Evolutionary conservation across 805 yeast genomes (phyloP).

Genomic region (Lachancea nothofagi): DNA sequence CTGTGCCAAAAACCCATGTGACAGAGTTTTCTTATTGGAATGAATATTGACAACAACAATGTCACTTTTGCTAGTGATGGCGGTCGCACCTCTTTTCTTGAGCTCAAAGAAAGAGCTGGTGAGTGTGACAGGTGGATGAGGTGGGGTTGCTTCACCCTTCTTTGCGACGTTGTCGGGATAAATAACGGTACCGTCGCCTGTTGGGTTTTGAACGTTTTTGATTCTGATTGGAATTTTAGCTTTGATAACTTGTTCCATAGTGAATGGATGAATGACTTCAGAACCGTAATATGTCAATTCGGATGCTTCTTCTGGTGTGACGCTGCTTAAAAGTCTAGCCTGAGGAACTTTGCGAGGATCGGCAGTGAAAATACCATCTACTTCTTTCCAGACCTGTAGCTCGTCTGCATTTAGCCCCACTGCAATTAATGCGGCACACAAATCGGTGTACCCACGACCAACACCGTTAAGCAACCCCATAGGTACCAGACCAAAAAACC

Average conservation of each 20-base stretch:
- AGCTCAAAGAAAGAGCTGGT: constrained; percentile 36
- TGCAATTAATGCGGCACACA: constrained; percentile 94
- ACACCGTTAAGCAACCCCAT: constrained; percentile 90
- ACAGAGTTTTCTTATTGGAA: constrained; percentile 84
- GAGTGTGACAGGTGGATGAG: constrained; percentile 85
- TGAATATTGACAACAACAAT: constrained; percentile 90
- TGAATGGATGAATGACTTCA: constrained; percentile 97
- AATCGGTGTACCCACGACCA: constrained; percentile 96
- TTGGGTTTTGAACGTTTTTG: constrained; percentile 90
- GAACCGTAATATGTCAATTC: constrained; percentile 96
- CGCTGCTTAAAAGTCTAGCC: constrained; percentile 78
- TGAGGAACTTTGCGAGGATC: constrained; percentile 93
- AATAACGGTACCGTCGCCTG: constrained; percentile 88
- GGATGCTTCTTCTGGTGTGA: constrained; percentile 98
- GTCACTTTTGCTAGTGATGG: constrained; percentile 90
- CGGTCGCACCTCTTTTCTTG: constrained; percentile 75
- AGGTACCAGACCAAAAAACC: constrained; percentile 93
- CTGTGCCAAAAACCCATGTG: constrained; percentile 92
- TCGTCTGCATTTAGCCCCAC: constrained; percentile 92
- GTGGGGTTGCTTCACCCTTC: constrained; percentile 86
- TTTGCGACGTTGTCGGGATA: constrained; percentile 86
- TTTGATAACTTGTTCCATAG: constrained; percentile 97
- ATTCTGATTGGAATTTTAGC: constrained; percentile 96
- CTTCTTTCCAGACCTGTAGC: constrained; percentile 97
- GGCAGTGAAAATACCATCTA: constrained; percentile 97